Evolutionary conservation across 257 asterid genomes (phyloP).

Genomic region (Solanum pinnatisectum): DNA sequence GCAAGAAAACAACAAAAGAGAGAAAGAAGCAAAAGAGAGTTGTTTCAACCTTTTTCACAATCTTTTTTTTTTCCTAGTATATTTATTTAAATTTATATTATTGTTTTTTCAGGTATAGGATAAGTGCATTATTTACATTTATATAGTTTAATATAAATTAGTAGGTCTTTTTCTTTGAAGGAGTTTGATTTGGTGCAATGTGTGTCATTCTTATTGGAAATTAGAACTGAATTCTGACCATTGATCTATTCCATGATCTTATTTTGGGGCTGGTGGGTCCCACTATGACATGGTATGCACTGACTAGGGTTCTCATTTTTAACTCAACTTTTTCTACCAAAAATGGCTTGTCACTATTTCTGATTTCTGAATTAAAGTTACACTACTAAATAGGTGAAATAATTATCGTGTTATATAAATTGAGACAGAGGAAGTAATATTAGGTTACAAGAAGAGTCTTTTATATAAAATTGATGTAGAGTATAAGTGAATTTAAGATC

Average conservation of each 20-base stretch:
- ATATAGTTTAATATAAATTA: neutral
- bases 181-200: constrained; percentile 2
- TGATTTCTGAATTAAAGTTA: neutral
- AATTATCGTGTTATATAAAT: no score
- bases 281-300: constrained; percentile 33
- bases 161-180: neutral
- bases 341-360: neutral
- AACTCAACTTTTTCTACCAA: neutral
- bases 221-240: constrained; percentile 18
- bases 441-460: no score
- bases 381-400: neutral
- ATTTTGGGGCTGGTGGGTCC: constrained; percentile 12
- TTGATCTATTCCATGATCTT: constrained; percentile 20
- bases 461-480: neutral
- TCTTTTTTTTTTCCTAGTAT: neutral
- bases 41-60: constrained; percentile 10
- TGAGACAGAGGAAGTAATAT: neutral
- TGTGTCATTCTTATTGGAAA: constrained; percentile 19
- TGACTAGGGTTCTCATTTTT: constrained; percentile 4
- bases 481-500: neutral
- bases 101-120: neutral
- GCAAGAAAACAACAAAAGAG: constrained; percentile 17
- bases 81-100: neutral
- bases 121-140: neutral
- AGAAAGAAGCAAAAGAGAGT: constrained; percentile 23